Conservation (phyloP, 306 rosid species). For the Casuarina glauca region DNA sequence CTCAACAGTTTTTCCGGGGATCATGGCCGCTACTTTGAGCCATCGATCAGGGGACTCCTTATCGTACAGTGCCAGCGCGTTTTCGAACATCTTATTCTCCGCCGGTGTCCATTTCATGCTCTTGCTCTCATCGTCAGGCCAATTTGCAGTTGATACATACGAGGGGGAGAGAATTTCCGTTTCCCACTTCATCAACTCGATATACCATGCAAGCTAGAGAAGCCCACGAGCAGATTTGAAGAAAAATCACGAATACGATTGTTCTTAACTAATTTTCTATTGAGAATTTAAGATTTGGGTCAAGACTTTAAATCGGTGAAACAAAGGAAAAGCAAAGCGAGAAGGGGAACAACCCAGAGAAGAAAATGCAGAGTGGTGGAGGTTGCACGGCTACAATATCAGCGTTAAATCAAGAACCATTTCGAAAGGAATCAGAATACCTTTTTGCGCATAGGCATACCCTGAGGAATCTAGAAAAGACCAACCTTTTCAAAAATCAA, state of each 20-base stretch:
- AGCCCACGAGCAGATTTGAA: constrained; percentile 24
- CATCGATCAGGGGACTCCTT: constrained; percentile 83
- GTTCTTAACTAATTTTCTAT: not conserved
- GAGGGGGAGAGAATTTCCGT: constrained; percentile 73
- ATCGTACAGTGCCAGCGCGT: constrained; percentile 79
- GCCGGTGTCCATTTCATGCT: constrained; percentile 66
- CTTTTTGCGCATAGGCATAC: constrained; percentile 39
- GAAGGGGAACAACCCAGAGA: constrained; percentile 23
- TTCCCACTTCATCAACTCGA: constrained; percentile 58
- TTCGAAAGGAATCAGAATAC: constrained; percentile 80
- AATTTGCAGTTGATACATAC: constrained; percentile 41
- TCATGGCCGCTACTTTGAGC: constrained; percentile 73
- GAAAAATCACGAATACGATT: not conserved
- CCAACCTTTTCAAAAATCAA: constrained; percentile 47
- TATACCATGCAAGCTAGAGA: constrained; percentile 16
- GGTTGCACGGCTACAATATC: constrained; percentile 48
- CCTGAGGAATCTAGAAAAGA: constrained; percentile 68
- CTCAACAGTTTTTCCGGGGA: constrained; percentile 69
- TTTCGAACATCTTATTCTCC: constrained; percentile 88
- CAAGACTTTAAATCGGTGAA: constrained; percentile 25
- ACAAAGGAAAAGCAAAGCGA: constrained; percentile 29
- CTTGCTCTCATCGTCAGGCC: constrained; percentile 50
- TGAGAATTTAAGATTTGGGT: constrained; percentile 3
- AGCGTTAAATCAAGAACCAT: constrained; percentile 64
- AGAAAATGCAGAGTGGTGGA: constrained; percentile 45